Conservation (phyloP, 352 stramenopile genomes). For the Globisporangium okanoganense region DNA sequence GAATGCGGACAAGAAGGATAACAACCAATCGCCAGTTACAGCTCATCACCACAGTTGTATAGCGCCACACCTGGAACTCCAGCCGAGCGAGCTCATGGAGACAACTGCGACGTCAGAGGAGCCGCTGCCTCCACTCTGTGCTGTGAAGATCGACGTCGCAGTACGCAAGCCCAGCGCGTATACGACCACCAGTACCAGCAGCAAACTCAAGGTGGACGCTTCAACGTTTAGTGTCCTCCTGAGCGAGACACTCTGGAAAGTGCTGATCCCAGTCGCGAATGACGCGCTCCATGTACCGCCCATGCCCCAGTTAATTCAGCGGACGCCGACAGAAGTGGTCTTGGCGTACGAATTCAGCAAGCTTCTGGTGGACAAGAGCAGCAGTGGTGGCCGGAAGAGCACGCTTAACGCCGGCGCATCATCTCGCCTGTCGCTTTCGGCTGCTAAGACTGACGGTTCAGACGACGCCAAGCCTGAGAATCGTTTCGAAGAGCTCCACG, state of each 20-base stretch:
- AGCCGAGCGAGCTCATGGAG: slow-evolving; percentile 8
- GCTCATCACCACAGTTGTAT: slow-evolving; percentile 9
- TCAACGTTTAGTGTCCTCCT: slow-evolving; percentile 12
- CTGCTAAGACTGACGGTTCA: not conserved
- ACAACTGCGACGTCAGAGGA: slow-evolving; percentile 8
- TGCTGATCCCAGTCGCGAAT: slow-evolving; percentile 25
- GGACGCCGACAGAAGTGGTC: slow-evolving; percentile 19
- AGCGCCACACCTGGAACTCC: not conserved
- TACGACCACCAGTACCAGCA: not conserved
- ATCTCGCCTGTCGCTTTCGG: not conserved
- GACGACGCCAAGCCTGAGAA: not conserved
- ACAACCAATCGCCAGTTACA: not conserved
- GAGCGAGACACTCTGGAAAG: slow-evolving; percentile 16
- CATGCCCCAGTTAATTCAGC: slow-evolving; percentile 18
- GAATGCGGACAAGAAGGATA: not conserved
- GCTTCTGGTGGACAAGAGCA: not conserved
- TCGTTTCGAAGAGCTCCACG: slow-evolving; percentile 27
- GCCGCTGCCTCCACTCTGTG: slow-evolving; percentile 10
- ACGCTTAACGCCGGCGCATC: not conserved
- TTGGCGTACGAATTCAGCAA: slow-evolving; percentile 16
- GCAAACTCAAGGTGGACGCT: not conserved
- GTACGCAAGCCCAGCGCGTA: slow-evolving; percentile 10
- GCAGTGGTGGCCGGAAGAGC: not conserved
- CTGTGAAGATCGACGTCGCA: slow-evolving; percentile 1
- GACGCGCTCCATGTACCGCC: slow-evolving; percentile 10